These are phyloP conservation scores for Hypoxylon lienhwacheense DNA, from an alignment of 495 filamentous ascomycete species.

Conservation along the genomic window DNA sequence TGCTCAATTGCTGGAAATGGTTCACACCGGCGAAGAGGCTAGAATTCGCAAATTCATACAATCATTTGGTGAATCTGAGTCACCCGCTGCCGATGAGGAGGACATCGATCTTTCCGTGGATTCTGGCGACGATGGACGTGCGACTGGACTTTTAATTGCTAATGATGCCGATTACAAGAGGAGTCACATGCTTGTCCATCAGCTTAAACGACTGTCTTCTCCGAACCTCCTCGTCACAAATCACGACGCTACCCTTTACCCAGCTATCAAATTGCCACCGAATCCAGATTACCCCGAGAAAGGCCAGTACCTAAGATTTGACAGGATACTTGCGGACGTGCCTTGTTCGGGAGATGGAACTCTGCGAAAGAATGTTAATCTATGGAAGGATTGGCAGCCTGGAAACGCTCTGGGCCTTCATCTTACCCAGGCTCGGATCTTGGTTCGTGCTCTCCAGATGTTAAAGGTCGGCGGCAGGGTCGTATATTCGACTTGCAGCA, in stretches of 20 bases:
- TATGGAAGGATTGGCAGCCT: constrained; percentile 95
- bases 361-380: constrained; percentile 80
- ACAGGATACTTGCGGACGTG: constrained; percentile 93
- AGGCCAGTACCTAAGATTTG: constrained; percentile 88
- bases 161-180: constrained; percentile 96
- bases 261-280: constrained; percentile 76
- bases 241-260: constrained; percentile 95
- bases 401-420: constrained; percentile 82
- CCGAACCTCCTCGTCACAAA: constrained; percentile 97
- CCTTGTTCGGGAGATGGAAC: constrained; percentile 97
- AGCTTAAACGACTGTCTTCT: constrained; percentile 93
- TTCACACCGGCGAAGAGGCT: constrained; percentile 88
- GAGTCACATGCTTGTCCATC: constrained; percentile 93
- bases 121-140: constrained; percentile 75
- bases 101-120: constrained; percentile 57
- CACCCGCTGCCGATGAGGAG: constrained; percentile 49
- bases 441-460: constrained; percentile 93
- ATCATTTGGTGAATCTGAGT: constrained; percentile 55
- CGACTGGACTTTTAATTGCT: constrained; percentile 88
- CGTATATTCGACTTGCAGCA: constrained; percentile 96
- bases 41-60: constrained; percentile 64
- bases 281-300: constrained; percentile 53
- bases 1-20: constrained; percentile 89
- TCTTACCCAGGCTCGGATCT: constrained; percentile 80
- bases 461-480: constrained; percentile 91